These are phyloP conservation scores for Trifolium fragiferum DNA, from an alignment of 306 rosid genomes.

Conservation along the genomic window DNA sequence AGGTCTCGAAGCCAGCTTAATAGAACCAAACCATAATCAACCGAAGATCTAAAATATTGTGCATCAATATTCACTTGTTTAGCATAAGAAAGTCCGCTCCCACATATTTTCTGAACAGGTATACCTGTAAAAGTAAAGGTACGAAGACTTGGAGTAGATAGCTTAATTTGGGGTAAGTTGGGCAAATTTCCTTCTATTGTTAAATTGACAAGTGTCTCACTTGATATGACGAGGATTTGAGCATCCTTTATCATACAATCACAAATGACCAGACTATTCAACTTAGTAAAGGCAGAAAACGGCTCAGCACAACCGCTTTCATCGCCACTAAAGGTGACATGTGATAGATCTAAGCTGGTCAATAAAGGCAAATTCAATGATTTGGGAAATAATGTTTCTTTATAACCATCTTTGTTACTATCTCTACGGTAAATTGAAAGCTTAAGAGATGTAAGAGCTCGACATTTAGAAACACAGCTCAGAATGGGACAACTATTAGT, in stretches of 20 bases:
- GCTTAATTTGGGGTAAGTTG: not conserved
- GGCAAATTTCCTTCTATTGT: too few relatives aligned
- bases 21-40: not conserved
- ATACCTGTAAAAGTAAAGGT: not conserved
- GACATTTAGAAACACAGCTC: not conserved
- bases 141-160: constrained; percentile 4
- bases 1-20: not conserved
- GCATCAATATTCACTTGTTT: not conserved
- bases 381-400: not conserved
- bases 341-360: not conserved
- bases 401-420: not conserved
- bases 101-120: not conserved
- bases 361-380: not conserved
- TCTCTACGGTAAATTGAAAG: not conserved
- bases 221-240: not conserved
- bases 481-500: not conserved
- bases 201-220: not conserved
- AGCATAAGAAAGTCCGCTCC: not conserved
- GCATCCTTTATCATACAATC: not conserved
- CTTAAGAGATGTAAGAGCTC: not conserved
- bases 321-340: not conserved
- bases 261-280: not conserved
- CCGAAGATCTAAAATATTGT: not conserved
- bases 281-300: not conserved
- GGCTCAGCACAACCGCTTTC: not conserved